Evolutionary conservation across 78 protist species (phyloP), one percentile per base, ranked within the genome.

Genomic region (Guillardia theta): DNA sequence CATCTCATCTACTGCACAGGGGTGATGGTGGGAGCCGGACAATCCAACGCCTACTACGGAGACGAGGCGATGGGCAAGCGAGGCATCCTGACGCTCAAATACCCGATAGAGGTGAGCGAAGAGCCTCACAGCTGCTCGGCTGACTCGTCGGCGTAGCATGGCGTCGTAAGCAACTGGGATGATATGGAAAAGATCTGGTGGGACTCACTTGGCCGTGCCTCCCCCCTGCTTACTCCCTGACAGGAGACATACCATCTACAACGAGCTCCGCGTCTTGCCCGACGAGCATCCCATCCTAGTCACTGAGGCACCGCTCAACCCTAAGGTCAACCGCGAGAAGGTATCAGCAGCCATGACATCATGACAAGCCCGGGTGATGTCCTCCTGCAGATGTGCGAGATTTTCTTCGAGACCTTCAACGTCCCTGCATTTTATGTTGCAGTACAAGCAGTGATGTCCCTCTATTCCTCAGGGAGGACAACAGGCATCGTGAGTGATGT

Each of bases 41-140:
- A 88, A 41, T 18, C 76, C 3, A 64, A 88, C 43, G 15, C 33
- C 30, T 88, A 88, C 39, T 37, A 48, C 64, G 93, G 93, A 30
- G 70, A 88, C 27, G 90, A 80, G 27, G 90, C 90, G 6, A 12
- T 22, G 83, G 83, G 76, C 19, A 48, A 94, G 54, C 48, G 97
- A 47, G 97, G 97, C 27, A 94, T 96, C 76, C 95, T 96, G 54
- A 70, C 95, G 47, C 96, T 97, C 37, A 92, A 94, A n/a, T 95
- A 97, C 88, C 98, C 98, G 93, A 96, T 97, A 30, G 96, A 95
- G n/a, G n/a, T n/a, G n/a, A n/a, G n/a, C n/a, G n/a, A n/a, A n/a
- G n/a, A n/a, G n/a, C n/a, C n/a, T n/a, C n/a, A n/a, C n/a, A n/a
- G n/a, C n/a, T n/a, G n/a, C n/a, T n/a, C n/a, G n/a, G n/a, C n/a